Evolutionary conservation across 164 flowering plant genomes (phyloP), one percentile per base, ranked within the genome.

Genomic region (Tinospora cordifolia): DNA sequence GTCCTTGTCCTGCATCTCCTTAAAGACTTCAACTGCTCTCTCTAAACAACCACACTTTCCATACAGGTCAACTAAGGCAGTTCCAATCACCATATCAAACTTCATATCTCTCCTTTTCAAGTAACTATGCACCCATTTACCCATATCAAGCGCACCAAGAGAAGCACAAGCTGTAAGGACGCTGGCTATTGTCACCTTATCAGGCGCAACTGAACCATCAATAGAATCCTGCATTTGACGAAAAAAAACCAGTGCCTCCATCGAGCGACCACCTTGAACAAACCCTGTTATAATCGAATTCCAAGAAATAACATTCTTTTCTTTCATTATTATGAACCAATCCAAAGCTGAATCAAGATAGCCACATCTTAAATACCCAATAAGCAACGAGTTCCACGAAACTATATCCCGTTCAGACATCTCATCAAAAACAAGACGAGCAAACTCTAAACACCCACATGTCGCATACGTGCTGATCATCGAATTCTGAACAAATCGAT

Each of bases 41-140:
- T 81, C 84, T 36, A 89, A 77, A 65, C 76, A 72, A 24, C 94
- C 94, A 68, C 94, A 89, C 70, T 89, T 90, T 26, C 92, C 92
- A 75, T 89, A 90, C 97, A 90, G 87, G 76, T 89, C 91, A 3
- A 87, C 80, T 59, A 90, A 73, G 19, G 97, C 90, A 44, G 94
- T 89, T 44, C 71, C 78, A 66, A 88, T 81, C 26, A 84, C 91
- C 75, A 83, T 44, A 69, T 90, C 97, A 70, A 77, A 67, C 67
- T 78, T 81, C 22, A 90, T 14, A 22, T 82, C 80, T 44, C 76
- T 83, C 75, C 85, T 84, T 70, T 72, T 75, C 81, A 90, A 66
- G 72, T 83, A 88, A 75, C 71, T 59, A 68, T 87, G 92, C 51
- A 86, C 84, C 92, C 91, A 86, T 69, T 76, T 83, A 30, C 97